These are phyloP conservation scores for Asterella californica DNA, from an alignment of 225 moss, liverwort and hornwort genomes.

Conservation along the genomic window DNA sequence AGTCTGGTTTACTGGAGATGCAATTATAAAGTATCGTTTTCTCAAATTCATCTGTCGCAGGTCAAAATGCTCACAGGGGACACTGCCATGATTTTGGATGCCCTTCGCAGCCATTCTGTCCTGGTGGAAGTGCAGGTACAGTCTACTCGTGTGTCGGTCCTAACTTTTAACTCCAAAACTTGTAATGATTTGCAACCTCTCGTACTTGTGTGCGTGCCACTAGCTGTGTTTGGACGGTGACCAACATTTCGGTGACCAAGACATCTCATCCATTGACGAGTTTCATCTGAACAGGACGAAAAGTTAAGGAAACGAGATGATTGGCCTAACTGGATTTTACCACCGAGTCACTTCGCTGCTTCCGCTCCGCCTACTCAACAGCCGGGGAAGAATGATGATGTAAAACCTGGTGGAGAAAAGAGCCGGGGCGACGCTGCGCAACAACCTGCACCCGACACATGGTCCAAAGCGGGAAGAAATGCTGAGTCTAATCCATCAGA, in stretches of 20 bases:
- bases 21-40: background rate
- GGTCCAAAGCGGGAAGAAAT: background rate
- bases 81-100: constrained; percentile 66
- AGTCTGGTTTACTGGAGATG: no score
- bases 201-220: no score
- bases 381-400: constrained; percentile 40
- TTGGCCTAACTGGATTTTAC: constrained; percentile 90
- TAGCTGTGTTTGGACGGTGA: no score
- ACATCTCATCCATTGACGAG: background rate
- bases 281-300: constrained; percentile 61
- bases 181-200: no score
- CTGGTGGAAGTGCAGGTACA: constrained; percentile 95
- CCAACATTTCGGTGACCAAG: no score
- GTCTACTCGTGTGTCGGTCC: background rate
- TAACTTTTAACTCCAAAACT: background rate
- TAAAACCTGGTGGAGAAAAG: constrained; percentile 23
- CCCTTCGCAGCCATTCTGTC: constrained; percentile 64
- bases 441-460: constrained; percentile 4
- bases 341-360: constrained; percentile 45
- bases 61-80: constrained; percentile 89
- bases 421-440: constrained; percentile 1
- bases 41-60: constrained; percentile 33
- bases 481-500: background rate
- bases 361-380: constrained; percentile 41
- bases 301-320: constrained; percentile 88